Evolutionary conservation across 306 rosid species (phyloP).

Genomic region (Prunus mongolica): DNA sequence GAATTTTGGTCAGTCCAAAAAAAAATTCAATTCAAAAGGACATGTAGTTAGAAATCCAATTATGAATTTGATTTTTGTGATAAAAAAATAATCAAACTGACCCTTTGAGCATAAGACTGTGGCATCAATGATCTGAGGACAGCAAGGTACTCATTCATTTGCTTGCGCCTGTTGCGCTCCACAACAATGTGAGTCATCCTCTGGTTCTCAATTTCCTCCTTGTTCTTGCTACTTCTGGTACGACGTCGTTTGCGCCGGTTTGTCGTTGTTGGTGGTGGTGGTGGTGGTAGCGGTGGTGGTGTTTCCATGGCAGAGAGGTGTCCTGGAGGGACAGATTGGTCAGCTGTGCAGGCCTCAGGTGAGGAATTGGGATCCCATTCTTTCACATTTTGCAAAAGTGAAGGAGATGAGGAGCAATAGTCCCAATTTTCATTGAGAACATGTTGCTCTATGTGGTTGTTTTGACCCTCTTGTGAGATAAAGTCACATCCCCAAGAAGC

Average conservation of each 20-base stretch:
- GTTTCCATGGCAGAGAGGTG: neutral
- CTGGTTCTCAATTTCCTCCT: slow-evolving; percentile 83
- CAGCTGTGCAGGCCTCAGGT: slow-evolving; percentile 23
- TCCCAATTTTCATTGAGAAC: slow-evolving; percentile 20
- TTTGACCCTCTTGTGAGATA: slow-evolving; percentile 22
- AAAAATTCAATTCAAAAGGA: neutral
- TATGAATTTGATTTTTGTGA: neutral
- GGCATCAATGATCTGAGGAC: slow-evolving; percentile 87
- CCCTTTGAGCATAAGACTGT: slow-evolving; percentile 85
- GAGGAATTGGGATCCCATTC: slow-evolving; percentile 31
- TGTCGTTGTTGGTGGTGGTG: slow-evolving; percentile 5
- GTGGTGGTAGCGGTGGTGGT: neutral
- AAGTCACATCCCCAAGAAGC: slow-evolving; percentile 21
- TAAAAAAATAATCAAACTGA: slow-evolving; percentile 16
- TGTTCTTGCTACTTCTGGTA: slow-evolving; percentile 58
- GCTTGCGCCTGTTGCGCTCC: slow-evolving; percentile 86
- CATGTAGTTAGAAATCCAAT: neutral
- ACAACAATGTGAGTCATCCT: slow-evolving; percentile 93
- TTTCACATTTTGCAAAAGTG: slow-evolving; percentile 17
- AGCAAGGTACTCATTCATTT: slow-evolving; percentile 84
- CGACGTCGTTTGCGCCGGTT: slow-evolving; percentile 65
- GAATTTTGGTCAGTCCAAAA: neutral
- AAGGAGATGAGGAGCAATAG: slow-evolving; percentile 23
- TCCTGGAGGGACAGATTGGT: neutral
- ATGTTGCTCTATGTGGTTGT: neutral